Base-by-base conservation (phyloP, 2,329 filamentous ascomycete genomes). In the Colletotrichum sp. region DNA sequence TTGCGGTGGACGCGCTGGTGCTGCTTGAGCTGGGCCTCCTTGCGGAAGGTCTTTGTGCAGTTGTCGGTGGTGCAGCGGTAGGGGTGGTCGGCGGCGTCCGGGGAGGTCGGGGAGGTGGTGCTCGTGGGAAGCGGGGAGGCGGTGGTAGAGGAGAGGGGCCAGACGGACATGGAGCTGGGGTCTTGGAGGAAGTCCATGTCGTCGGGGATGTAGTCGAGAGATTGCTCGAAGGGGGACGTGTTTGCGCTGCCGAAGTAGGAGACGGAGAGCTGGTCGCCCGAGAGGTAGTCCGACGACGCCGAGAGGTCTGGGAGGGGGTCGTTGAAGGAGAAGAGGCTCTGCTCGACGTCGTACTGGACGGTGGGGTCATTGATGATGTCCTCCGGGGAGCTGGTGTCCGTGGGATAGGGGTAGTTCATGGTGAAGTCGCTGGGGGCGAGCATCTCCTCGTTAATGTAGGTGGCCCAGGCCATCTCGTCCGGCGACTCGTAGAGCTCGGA, bases 1-100 rank as follows among this genome's bases (percentile, higher is more conserved):
- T 78, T 78, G 48, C 73, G 71, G 72, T 78, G 77, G 69, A 78
- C 77, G 48, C 77, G 77, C 62, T 77, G 77, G 62, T 78, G 77
- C 75, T 78, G 77, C 75, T 77, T 78, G 18, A 76, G 69, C 73
- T 77, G 77, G 30, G 71, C 73, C 57, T 78, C 75, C 68, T 78
- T 78, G 36, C 69, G 72, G 72, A 78, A 78, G 30, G 77, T 63
- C 72, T 78, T 77, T 26, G 66, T 65, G 72, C 77, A 78, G 72
- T 16, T 70, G 66, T 78, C 75, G 48, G 72, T 65, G 13, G 69
- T 68, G 72, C 77, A 78, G 44, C 18, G 63, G 62, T 68, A 76
- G 13, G 72, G 72, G 57, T 73, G 32, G 65, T 68, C 72, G 48
- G 63, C 72, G 59, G 57, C 24, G 63, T 71, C 73, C 48, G 77